Evolutionary conservation across 441 rosid genomes (phyloP), one percentile per base, ranked within the genome.

Genomic region (California macrophylla): DNA sequence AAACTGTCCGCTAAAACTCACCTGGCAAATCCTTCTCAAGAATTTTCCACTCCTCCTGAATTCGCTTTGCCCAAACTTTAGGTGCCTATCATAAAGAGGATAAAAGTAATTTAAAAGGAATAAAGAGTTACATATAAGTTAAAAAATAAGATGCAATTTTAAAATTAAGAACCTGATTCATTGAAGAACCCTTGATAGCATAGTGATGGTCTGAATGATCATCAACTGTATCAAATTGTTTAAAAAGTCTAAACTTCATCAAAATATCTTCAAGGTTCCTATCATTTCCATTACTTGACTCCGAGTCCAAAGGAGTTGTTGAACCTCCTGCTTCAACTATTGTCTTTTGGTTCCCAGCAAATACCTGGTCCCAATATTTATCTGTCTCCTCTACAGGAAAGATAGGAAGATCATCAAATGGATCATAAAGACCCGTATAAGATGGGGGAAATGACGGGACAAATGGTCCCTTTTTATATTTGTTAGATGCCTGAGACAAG

Each of bases 1-100:
- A 18, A 20, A 54, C 2, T 2, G 5, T 73, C 25, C 24, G 28
- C 45, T 28, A 21, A 63, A 62, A 73, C 71, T 29, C 52, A 91
- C 98, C 97, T 63, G 98, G 97, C 84, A 93, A 84, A 82, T 91
- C 96, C 71, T 88, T 85, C 83, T 87, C 88, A 70, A 93, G 86
- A 66, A 84, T 88, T 80, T 64, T 86, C 98, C 98, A 93, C 78
- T 93, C 98, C 15, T 88, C 93, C 80, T 85, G 93, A 71, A 91
- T 89, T 82, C 80, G 88, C 79, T 82, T 89, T 2, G 79, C 83
- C 96, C 96, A 93, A 2, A 65, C 82, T 76, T 84, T 87, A 2
- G 87, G 52, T 13, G 85, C 79, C 90, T 87, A 76, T 66, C 66
- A 81, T 47, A 47, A 78, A 66, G 42, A 71, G 5, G 47, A 78